Evolutionary conservation across 2,329 filamentous ascomycete species (phyloP).

Genomic region (Trichocomaceae sp.): DNA sequence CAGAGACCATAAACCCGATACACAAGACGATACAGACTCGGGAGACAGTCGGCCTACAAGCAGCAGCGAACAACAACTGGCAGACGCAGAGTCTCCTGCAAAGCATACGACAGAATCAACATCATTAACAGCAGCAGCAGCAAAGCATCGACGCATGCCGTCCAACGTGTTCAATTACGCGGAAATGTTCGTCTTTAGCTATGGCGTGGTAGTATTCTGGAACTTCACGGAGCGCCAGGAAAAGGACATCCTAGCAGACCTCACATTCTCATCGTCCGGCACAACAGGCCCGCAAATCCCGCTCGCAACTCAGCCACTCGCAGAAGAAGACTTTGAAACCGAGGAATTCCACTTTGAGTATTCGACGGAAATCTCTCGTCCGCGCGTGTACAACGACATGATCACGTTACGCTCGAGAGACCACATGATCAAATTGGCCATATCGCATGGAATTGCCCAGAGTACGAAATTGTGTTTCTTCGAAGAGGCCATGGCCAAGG

Average conservation of each 20-base stretch:
- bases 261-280: conserved; percentile 66
- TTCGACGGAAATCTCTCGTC: conserved; percentile 74
- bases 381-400: conserved; percentile 98
- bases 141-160: conserved; percentile 49
- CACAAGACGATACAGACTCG: conserved; percentile 10
- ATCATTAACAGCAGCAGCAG: background rate
- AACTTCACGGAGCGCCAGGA: conserved; percentile 96
- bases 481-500: conserved; percentile 89
- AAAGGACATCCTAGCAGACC: conserved; percentile 89
- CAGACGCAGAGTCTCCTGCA: conserved; percentile 28
- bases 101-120: conserved; percentile 28
- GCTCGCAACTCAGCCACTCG: conserved; percentile 70
- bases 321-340: conserved; percentile 89
- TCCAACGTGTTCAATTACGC: conserved; percentile 73
- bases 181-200: conserved; percentile 95
- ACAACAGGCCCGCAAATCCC: conserved; percentile 42
- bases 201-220: conserved; percentile 97
- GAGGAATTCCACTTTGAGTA: conserved; percentile 99
- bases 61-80: conserved; percentile 14
- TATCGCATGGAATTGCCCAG: conserved; percentile 94
- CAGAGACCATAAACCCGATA: conserved; percentile 16
- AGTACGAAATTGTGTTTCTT: conserved; percentile 96
- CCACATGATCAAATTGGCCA: conserved; percentile 98
- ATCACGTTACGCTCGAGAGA: conserved; percentile 90
- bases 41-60: conserved; percentile 3